A percentile compares a stretch with the other conserved stretches of the same genome.
Evolutionary conservation across 139 green algal species (phyloP).

Genomic region (Spirogloea muscicola): DNA sequence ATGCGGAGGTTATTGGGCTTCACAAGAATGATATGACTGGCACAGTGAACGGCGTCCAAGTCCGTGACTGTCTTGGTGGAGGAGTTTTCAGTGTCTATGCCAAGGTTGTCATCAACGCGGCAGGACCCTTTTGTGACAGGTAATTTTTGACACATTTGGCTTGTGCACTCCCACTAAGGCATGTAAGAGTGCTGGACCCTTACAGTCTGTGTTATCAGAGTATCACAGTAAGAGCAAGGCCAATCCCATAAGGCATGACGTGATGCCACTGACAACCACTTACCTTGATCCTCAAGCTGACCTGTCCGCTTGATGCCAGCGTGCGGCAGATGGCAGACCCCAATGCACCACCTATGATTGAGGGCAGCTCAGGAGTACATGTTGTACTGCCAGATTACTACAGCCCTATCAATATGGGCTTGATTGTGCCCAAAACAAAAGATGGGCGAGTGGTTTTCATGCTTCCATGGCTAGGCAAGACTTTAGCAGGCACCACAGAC

Average conservation of each 20-base stretch:
- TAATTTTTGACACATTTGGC: no score
- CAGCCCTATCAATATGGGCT: conserved; percentile 62
- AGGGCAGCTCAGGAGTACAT: conserved; percentile 76
- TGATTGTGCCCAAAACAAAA: conserved; percentile 97
- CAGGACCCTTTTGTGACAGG: conserved; percentile 75
- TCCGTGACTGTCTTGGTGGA: conserved; percentile 63
- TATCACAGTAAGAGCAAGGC: no score
- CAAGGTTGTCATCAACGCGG: conserved; percentile 84
- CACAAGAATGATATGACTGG: conserved; percentile 45
- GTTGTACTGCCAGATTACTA: conserved; percentile 95
- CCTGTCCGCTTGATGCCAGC: no score
- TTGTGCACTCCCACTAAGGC: no score
- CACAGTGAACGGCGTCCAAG: conserved; percentile 55
- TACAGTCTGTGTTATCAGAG: no score
- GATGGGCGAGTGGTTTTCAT: conserved; percentile 97
- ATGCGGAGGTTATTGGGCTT: conserved; percentile 61
- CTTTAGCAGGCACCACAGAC: conserved; percentile 94
- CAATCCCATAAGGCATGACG: no score
- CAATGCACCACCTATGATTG: conserved; percentile 64
- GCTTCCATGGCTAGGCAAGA: conserved; percentile 69
- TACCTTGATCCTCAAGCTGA: no score
- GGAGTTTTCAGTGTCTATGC: conserved; percentile 61
- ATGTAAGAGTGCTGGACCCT: no score
- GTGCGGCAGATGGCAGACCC: conserved; percentile 56
- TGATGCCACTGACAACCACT: no score